Conservation (phyloP, 805 yeast genomes). For the Kodamaea sagamina region DNA sequence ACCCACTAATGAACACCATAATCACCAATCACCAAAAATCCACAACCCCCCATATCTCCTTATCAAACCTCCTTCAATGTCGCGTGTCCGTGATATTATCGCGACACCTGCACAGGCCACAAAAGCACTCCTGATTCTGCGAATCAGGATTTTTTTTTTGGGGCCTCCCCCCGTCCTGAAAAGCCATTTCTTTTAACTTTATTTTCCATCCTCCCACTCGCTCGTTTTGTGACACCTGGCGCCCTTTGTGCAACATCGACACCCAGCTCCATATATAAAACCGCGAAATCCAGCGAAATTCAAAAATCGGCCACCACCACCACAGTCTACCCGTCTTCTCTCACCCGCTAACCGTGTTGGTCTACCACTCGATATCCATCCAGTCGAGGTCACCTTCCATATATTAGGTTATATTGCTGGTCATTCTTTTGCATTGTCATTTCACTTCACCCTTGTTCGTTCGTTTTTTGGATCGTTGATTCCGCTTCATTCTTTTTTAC, state of each 20-base stretch:
- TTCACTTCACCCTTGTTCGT: not conserved
- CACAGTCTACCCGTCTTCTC: not conserved
- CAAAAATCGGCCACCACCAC: too few species aligned
- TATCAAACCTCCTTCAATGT: too few species aligned
- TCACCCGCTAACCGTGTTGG: not conserved
- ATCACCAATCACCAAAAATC: too few species aligned
- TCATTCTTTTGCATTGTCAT: conserved; percentile 3
- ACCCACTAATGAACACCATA: too few species aligned
- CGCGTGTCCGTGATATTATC: too few species aligned
- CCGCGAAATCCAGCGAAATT: too few species aligned
- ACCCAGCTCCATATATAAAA: too few species aligned
- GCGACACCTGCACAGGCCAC: too few species aligned
- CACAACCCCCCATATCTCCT: too few species aligned
- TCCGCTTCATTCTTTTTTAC: not conserved
- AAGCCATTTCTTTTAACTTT: not conserved
- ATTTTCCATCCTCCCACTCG: not conserved
- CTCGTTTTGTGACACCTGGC: too few species aligned
- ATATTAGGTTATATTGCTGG: conserved; percentile 3
- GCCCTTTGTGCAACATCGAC: too few species aligned
- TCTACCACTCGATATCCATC: not conserved
- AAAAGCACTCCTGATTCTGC: not conserved
- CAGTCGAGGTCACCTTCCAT: conserved; percentile 3
- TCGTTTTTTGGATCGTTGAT: not conserved
- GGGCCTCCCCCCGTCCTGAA: not conserved
- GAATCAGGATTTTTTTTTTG: not conserved